Evolutionary conservation across 2,329 filamentous ascomycete genomes (phyloP), one percentile per base, ranked within the genome.

Genomic region (Fusarium sp.): DNA sequence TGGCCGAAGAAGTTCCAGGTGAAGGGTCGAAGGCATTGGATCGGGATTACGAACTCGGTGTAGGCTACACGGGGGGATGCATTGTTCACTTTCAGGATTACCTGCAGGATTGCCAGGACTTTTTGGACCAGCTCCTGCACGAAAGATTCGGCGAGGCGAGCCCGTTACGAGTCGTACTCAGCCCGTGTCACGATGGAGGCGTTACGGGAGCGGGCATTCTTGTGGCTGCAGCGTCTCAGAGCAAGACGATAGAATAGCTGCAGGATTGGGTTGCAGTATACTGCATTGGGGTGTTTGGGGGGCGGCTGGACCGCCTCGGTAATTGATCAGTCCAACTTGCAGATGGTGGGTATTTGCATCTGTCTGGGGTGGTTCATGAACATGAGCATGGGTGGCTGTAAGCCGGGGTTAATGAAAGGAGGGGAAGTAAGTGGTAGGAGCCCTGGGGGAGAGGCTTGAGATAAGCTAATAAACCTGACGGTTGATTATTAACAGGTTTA

Each of bases 11-110:
- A 74, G 86, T 95, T 18, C 83, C 83, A 78, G 23, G 72, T 83
- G 41, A 79, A 48, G 63, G 70, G 18, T 66, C 73, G 19, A 63
- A 59, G 11, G 45, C 64, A 9, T 66, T 68, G 38, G 61, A 51
- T n/a, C 66, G 63, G 42, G 70, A 79, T 66, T 74, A 83, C 68
- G 91, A 93, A 74, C 80, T 95, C 35, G 90, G 93, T 3, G 91
- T 95, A 27, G 93, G 93, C 3, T 95, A 94, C 78, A 94, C 93
- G 0, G 93, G 93, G 37, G 92, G 92, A 11, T 94, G 93, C 77
- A 95, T 95, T 66, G 88, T 90, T n/a, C 90, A 93, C 76, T 94
- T 94, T 76, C 92, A 93, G 52, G 87, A 92, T 74, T 94, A 93
- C 80, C 84, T 93, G 45, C 82, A 84, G 48, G 91, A 92, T 75